phyloP scores from a whole-genome alignment of 768 basidiomycete species.

The Boletellus sp. region DNA sequence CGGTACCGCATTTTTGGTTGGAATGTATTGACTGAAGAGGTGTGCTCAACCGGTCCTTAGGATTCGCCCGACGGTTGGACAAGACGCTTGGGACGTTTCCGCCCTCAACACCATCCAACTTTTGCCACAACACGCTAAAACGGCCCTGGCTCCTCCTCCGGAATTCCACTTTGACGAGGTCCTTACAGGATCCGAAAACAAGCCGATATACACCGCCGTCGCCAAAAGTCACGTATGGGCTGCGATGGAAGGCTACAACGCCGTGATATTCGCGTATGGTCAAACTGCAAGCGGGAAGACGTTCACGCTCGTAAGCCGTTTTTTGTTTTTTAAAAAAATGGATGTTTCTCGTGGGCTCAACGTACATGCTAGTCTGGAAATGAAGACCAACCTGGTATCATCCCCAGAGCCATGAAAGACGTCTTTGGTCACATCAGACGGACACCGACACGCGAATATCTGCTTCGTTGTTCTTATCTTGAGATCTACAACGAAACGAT shows the following conservation, averaged over 20 bases:
- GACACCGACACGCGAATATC: conserved; percentile 79
- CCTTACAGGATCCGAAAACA: conserved; percentile 75
- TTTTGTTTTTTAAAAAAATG: background rate
- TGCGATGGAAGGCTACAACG: conserved; percentile 96
- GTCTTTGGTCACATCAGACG: conserved; percentile 81
- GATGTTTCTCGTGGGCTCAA: conserved; percentile 35
- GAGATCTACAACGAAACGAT: conserved; percentile 97
- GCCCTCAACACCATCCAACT: conserved; percentile 55
- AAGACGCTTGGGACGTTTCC: conserved; percentile 55
- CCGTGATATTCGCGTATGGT: conserved; percentile 91
- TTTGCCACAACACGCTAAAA: conserved; percentile 52
- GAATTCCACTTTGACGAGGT: conserved; percentile 73
- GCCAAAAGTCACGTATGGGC: conserved; percentile 80
- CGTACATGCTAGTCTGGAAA: conserved; percentile 52
- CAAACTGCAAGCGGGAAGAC: conserved; percentile 86
- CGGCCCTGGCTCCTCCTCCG: conserved; percentile 34
- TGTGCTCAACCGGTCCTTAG: conserved; percentile 33
- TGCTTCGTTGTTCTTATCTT: conserved; percentile 93
- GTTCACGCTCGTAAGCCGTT: conserved; percentile 56
- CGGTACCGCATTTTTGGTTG: conserved; percentile 41
- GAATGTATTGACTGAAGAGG: background rate
- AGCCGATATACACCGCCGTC: conserved; percentile 71
- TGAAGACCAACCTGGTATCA: conserved; percentile 87
- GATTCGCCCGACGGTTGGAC: conserved; percentile 53
- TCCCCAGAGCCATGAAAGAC: conserved; percentile 88